Evolutionary conservation across 495 filamentous ascomycete species (phyloP).

Genomic region (Aspergillus ellipticus): DNA sequence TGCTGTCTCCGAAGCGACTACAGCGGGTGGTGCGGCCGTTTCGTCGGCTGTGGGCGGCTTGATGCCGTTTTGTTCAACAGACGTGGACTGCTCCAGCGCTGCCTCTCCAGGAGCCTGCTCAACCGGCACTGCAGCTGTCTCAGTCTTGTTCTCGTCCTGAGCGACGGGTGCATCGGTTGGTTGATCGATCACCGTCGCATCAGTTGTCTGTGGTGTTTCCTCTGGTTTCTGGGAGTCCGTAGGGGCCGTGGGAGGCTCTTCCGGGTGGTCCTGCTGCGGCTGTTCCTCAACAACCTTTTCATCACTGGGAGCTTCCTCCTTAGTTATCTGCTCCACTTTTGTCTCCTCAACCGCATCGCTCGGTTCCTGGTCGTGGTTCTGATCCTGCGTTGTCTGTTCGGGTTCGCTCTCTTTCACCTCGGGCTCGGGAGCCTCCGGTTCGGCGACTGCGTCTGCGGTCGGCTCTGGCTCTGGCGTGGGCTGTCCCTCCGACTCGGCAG

Average conservation of each 20-base stretch:
- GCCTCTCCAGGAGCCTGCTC: conserved; percentile 24
- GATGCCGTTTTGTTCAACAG: not conserved
- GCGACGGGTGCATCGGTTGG: not conserved
- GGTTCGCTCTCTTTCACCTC: conserved; percentile 1
- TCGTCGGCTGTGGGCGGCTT: conserved; percentile 17
- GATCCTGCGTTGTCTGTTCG: conserved; percentile 10
- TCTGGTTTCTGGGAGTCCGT: not conserved
- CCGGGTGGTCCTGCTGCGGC: not conserved
- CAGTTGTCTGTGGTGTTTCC: not conserved
- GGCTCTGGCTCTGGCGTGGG: not conserved
- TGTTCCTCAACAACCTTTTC: not conserved
- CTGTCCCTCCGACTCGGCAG: not conserved
- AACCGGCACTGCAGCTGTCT: conserved; percentile 18
- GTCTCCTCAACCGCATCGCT: not conserved
- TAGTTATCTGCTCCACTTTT: not conserved
- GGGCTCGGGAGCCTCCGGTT: conserved; percentile 9
- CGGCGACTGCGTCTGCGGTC: not conserved
- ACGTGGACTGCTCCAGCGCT: conserved; percentile 7
- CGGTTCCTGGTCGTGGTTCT: conserved; percentile 6
- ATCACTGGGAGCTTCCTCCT: conserved; percentile 8
- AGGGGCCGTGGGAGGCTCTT: not conserved
- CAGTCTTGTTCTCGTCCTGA: conserved; percentile 7
- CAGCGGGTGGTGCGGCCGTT: conserved; percentile 9
- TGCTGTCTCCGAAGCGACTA: conserved; percentile 24
- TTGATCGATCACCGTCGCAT: not conserved